Percentiles rank a stretch among this genome's conserved stretches.
Evolutionary conservation across 495 filamentous ascomycete genomes (phyloP).

Genomic region (Penicillium alfredii): DNA sequence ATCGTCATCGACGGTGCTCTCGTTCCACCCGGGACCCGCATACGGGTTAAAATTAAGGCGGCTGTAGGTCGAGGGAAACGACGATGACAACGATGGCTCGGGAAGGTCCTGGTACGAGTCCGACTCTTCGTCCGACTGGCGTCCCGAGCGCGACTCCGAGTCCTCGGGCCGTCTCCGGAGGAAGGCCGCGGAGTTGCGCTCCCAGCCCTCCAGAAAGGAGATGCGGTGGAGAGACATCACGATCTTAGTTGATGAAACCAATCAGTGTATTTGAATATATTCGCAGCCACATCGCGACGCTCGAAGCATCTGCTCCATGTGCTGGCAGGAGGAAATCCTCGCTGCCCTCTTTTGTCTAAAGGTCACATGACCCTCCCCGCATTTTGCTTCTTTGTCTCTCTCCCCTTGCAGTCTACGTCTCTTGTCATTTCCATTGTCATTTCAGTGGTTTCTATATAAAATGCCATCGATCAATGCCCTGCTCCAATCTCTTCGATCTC

Average conservation of each 20-base stretch:
- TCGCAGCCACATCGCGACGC: too few relatives aligned
- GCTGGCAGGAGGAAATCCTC: background rate
- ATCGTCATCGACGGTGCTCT: constrained; percentile 30
- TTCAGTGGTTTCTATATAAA: too few relatives aligned
- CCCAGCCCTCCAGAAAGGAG: constrained; percentile 42
- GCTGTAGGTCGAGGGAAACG: constrained; percentile 37
- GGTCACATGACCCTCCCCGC: constrained; percentile 1
- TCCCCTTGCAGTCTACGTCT: too few relatives aligned
- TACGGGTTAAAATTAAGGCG: constrained; percentile 44
- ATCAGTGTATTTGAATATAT: too few relatives aligned
- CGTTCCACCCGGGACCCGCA: constrained; percentile 37
- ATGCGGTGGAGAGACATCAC: constrained; percentile 32
- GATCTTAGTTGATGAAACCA: background rate
- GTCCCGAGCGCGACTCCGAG: too few relatives aligned
- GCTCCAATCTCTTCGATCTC: background rate
- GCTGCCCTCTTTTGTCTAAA: too few relatives aligned
- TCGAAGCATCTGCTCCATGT: background rate
- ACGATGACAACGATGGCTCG: constrained; percentile 32
- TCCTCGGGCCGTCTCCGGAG: constrained; percentile 19
- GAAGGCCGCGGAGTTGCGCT: constrained; percentile 34
- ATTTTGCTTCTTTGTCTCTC: too few relatives aligned
- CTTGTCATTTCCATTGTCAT: too few relatives aligned
- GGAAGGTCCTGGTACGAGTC: constrained; percentile 31
- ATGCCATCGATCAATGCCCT: too few relatives aligned
- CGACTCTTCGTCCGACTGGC: constrained; percentile 30